Evolutionary conservation across 305 asterid species (phyloP).

Genomic region (Euphrasia arctica): DNA sequence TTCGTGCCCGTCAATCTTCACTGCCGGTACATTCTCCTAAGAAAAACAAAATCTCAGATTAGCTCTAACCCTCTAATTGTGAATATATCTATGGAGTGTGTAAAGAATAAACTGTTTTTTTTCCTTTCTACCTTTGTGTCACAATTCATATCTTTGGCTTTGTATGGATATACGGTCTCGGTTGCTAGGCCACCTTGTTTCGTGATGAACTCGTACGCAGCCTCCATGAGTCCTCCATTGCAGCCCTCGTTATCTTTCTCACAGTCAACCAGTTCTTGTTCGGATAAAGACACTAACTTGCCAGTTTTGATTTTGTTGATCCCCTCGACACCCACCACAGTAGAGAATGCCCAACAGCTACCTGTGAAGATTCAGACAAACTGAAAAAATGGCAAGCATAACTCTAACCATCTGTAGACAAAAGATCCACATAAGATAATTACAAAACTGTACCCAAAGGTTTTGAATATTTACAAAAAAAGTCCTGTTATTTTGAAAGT

Average conservation of each 20-base stretch:
- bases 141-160: constrained; percentile 53
- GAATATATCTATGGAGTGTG: neutral
- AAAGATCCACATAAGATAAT: neutral
- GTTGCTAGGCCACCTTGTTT: constrained; percentile 68
- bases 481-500: neutral
- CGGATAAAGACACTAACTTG: constrained; percentile 62
- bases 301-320: constrained; percentile 74
- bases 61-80: neutral
- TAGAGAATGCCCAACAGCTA: constrained; percentile 94
- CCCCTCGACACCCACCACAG: constrained; percentile 89
- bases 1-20: constrained; percentile 76
- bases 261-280: constrained; percentile 90
- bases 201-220: constrained; percentile 68
- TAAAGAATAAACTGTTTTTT: neutral
- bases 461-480: neutral
- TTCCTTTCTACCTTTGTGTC: constrained; percentile 55
- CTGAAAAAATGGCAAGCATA: neutral
- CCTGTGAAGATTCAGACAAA: constrained; percentile 37
- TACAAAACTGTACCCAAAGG: neutral
- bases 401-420: neutral
- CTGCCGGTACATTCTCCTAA: constrained; percentile 69
- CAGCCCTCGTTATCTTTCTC: constrained; percentile 75
- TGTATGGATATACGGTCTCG: constrained; percentile 64
- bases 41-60: neutral
- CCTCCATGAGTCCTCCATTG: constrained; percentile 85